Evolutionary conservation across 257 asterid genomes (phyloP), one percentile per base, ranked within the genome.

Genomic region (Solanum tarapatanum): DNA sequence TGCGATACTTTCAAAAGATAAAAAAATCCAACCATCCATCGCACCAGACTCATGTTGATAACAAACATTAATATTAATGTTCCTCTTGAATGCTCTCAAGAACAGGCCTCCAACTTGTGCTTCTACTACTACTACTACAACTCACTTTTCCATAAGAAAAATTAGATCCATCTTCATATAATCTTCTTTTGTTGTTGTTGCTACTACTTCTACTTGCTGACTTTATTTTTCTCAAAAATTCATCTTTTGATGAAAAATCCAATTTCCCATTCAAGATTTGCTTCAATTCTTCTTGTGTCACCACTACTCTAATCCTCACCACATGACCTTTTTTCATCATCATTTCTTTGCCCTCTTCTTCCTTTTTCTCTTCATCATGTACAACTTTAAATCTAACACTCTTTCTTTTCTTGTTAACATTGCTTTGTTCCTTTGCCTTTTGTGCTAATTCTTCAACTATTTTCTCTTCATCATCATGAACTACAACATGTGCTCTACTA

Each of bases 31-130:
- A 58, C 6, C 26, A 21, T 58, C 2, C 26, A 21, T 58, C 68
- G 26, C 16, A 21, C 26, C 68, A 21, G 26, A 58, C 68, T 58
- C 26, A 21, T 21, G 2, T 58, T 1, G 70, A 2, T 62, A 4
- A 2, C 7, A 0, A 43, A 43, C 66, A 80, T 26, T 43, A 26
- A 4, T 80, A 55, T 6, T 55, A 79, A 8, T 79, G 24, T 13
- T 72, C 84, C 30, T 90, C 92, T 55, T 86, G 89, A 85, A 90
- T 82, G 84, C 89, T 85, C 26, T 88, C 89, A 62, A 90, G 48
- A 51, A 26, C 51, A 35, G 92, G 91, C 33, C 48, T 90, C 92
- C 91, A 82, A 87, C 16, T 58, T 55, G 82, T 69, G 84, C 32
- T 45, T 12, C 35, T 24, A 66, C 73, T 66, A 19, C 24, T 7